A percentile compares a stretch with the other conserved stretches of the same genome.
phyloP scores from a whole-genome alignment of 345 rosid species.

The Eucalyptus globulus region DNA sequence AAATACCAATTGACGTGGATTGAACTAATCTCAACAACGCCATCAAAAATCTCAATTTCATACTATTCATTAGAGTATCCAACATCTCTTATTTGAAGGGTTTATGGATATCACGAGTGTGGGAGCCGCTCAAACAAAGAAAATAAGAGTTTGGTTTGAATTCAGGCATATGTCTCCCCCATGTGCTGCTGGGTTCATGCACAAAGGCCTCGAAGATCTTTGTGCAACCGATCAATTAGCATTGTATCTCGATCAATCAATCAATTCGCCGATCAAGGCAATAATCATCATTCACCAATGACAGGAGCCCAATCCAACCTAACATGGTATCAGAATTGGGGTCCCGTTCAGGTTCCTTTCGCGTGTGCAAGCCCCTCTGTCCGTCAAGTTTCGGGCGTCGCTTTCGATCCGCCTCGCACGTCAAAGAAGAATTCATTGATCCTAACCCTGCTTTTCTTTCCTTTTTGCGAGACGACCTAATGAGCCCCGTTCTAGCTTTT shows the following conservation, averaged over 20 bases:
- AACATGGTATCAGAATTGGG: background rate
- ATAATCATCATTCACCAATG: background rate
- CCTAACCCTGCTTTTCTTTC: background rate
- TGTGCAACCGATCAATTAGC: background rate
- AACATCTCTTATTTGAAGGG: background rate
- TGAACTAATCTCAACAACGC: background rate
- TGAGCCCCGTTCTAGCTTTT: background rate
- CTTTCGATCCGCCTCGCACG: accelerated
- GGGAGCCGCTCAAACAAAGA: background rate
- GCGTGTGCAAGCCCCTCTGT: background rate
- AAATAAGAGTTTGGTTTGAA: background rate
- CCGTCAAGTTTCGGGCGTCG: accelerated
- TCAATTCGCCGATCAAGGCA: background rate
- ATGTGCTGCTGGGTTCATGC: background rate
- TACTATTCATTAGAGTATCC: background rate
- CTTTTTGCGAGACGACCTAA: background rate
- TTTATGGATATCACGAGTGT: background rate
- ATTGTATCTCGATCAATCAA: background rate
- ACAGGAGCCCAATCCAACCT: background rate
- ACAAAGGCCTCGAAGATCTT: background rate
- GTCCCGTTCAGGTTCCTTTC: background rate
- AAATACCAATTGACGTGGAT: no score
- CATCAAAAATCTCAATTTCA: background rate
- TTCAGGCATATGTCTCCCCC: background rate
- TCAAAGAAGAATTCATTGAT: background rate